phyloP scores from a whole-genome alignment of 306 rosid genomes.

The Ochetophila trinervis region DNA sequence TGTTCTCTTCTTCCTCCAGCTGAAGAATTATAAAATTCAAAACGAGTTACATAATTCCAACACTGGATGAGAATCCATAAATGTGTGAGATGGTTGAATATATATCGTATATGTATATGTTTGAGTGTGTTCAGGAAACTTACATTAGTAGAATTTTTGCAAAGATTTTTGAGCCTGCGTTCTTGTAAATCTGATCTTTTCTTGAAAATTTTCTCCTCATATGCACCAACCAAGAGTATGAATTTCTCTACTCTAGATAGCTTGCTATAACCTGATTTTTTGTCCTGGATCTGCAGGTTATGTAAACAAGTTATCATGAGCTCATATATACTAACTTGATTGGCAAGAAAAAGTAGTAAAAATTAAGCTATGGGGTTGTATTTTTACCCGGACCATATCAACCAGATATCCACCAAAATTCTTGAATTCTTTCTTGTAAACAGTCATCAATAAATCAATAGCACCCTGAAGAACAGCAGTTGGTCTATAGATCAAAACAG shows the following conservation, averaged over 20 bases:
- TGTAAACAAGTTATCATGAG: background rate
- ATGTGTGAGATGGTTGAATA: no score
- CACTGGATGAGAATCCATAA: background rate
- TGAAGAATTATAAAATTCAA: constrained; percentile 3
- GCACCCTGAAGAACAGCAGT: constrained; percentile 26
- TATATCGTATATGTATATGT: background rate
- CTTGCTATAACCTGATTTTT: constrained; percentile 32
- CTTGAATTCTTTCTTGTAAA: constrained; percentile 45
- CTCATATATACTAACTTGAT: background rate
- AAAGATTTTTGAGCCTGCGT: constrained; percentile 15
- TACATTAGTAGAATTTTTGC: constrained; percentile 21
- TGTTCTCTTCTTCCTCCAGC: constrained; percentile 23
- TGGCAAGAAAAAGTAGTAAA: background rate
- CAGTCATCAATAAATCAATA: constrained; percentile 42
- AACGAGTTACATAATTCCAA: background rate
- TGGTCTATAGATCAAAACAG: background rate
- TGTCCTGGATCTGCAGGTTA: constrained; percentile 29
- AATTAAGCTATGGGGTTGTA: background rate
- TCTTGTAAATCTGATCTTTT: constrained; percentile 37
- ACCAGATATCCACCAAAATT: constrained; percentile 54
- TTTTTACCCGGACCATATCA: constrained; percentile 42
- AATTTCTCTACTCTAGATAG: constrained; percentile 53
- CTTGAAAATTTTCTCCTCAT: constrained; percentile 46
- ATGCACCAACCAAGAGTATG: constrained; percentile 37
- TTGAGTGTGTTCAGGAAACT: constrained; percentile 14